These are phyloP conservation scores for Coemansia sp. DNA, from an alignment of 192 early-diverging fungal genomes.

Conservation along the genomic window DNA sequence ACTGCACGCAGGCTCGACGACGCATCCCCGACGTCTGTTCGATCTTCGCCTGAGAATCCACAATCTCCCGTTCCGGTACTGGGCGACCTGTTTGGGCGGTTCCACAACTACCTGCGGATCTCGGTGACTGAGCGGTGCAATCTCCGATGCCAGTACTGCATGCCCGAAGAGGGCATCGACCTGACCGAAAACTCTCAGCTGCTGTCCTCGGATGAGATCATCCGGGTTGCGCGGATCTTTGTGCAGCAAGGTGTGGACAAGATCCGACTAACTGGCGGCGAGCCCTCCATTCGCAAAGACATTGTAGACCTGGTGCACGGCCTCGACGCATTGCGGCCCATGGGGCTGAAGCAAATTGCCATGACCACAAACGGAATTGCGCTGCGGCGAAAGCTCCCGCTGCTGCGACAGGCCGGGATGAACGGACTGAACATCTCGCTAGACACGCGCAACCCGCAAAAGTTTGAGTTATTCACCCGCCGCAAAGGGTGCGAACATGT, in stretches of 20 bases:
- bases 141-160: conserved; percentile 96
- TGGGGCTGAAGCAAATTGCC: conserved; percentile 77
- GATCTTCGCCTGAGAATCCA: background rate
- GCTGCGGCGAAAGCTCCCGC: conserved; percentile 76
- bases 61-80: conserved; percentile 35
- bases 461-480: conserved; percentile 89
- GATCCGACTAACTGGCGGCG: conserved; percentile 94
- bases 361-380: conserved; percentile 98
- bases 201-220: conserved; percentile 79
- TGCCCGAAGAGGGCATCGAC: conserved; percentile 85
- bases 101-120: conserved; percentile 93
- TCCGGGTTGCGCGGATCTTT: conserved; percentile 78
- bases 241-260: conserved; percentile 87
- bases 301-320: conserved; percentile 81
- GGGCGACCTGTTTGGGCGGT: conserved; percentile 77
- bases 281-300: conserved; percentile 92
- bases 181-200: conserved; percentile 69
- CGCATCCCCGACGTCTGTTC: background rate
- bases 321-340: conserved; percentile 67
- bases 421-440: conserved; percentile 88
- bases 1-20: background rate
- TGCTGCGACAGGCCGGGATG: conserved; percentile 70
- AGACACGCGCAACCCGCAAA: conserved; percentile 83
- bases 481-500: conserved; percentile 80
- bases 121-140: conserved; percentile 95